phyloP scores from a whole-genome alignment of 2,329 filamentous ascomycete genomes.

The Hymenoscyphus albidus region DNA sequence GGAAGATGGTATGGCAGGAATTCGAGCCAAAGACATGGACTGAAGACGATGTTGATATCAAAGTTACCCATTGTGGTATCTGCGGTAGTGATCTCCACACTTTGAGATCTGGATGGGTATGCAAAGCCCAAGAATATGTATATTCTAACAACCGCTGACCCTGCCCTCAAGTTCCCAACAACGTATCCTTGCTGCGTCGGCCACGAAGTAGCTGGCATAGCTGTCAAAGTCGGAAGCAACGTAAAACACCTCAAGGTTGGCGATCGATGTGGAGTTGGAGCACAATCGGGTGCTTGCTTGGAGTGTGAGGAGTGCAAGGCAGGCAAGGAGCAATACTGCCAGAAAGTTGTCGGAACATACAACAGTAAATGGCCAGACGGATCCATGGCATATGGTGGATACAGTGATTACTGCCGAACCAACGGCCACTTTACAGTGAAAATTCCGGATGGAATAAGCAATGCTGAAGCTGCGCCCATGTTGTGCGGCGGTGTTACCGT shows the following conservation, averaged over 20 bases:
- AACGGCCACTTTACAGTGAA: slow-evolving; percentile 57
- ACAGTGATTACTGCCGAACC: slow-evolving; percentile 46
- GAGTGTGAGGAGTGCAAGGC: slow-evolving; percentile 49
- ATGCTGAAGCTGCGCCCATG: slow-evolving; percentile 59
- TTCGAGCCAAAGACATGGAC: slow-evolving; percentile 48
- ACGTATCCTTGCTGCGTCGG: slow-evolving; percentile 43
- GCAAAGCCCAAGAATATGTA: slow-evolving; percentile 1
- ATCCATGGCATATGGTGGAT: slow-evolving; percentile 50
- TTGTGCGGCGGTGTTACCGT: slow-evolving; percentile 75
- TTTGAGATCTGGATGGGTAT: slow-evolving; percentile 33
- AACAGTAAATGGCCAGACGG: slow-evolving; percentile 35
- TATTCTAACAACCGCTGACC: not conserved
- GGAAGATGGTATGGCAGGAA: slow-evolving; percentile 37
- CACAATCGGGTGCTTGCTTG: slow-evolving; percentile 47
- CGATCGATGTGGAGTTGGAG: slow-evolving; percentile 52
- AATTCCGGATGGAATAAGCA: slow-evolving; percentile 50
- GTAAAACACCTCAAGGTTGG: slow-evolving; percentile 46
- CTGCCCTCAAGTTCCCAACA: slow-evolving; percentile 36
- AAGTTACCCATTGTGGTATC: slow-evolving; percentile 49
- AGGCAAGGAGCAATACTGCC: slow-evolving; percentile 26
- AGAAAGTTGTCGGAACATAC: slow-evolving; percentile 43
- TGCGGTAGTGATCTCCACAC: slow-evolving; percentile 41
- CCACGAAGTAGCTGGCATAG: slow-evolving; percentile 49
- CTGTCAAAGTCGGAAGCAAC: slow-evolving; percentile 43
- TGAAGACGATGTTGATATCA: slow-evolving; percentile 49